Conservation (phyloP, 345 rosid species). For the Eucalyptus rudis region DNA sequence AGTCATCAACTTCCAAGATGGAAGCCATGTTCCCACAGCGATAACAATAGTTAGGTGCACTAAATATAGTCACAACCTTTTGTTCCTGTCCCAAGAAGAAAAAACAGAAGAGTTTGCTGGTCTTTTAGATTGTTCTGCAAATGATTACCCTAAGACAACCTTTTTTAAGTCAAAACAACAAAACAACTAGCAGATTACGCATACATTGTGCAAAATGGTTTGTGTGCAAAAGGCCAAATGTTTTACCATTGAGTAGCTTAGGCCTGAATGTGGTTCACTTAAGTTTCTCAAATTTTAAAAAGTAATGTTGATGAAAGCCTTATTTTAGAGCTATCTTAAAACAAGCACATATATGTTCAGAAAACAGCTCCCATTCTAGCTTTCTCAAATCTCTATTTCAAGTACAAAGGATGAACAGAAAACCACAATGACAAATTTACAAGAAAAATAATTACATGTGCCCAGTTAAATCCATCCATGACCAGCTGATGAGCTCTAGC, state of each 20-base stretch:
- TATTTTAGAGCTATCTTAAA: not conserved
- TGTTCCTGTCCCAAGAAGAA: constrained; percentile 57
- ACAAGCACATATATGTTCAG: not conserved
- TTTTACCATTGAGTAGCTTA: not conserved
- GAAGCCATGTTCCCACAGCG: constrained; percentile 99
- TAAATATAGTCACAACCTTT: constrained; percentile 96
- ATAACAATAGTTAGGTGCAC: constrained; percentile 96
- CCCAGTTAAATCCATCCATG: constrained; percentile 99
- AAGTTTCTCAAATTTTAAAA: not conserved
- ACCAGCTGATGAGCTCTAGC: constrained; percentile 99
- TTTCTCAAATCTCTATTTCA: not conserved
- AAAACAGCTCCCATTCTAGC: not conserved
- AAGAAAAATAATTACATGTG: constrained; percentile 45
- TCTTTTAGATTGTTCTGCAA: not conserved
- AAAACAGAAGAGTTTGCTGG: not conserved
- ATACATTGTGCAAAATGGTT: not conserved
- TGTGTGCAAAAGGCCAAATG: not conserved
- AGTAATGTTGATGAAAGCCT: not conserved
- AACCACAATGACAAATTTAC: not conserved
- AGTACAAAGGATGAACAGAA: not conserved
- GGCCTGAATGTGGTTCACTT: not conserved
- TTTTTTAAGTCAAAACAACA: not conserved
- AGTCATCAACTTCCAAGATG: constrained; percentile 92
- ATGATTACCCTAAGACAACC: not conserved
- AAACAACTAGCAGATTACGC: not conserved